Conservation (phyloP, 306 rosid genomes). For the Vigna unguiculata region DNA sequence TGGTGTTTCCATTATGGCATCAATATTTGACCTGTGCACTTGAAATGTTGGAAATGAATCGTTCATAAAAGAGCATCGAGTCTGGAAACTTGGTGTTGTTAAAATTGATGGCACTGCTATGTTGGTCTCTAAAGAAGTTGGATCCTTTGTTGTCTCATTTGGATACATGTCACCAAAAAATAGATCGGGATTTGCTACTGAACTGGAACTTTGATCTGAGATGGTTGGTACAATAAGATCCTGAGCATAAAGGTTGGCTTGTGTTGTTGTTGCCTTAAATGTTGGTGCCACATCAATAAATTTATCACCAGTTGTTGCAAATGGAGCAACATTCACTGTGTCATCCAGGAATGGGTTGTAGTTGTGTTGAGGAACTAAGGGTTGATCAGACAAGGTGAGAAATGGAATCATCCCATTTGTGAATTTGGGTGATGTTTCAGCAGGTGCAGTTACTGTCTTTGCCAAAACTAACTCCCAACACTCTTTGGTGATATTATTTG, state of each 20-base stretch:
- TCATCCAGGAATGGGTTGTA: conserved; percentile 82
- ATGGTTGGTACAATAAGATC: conserved; percentile 35
- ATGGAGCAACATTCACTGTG: conserved; percentile 11
- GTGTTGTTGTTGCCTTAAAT: conserved; percentile 24
- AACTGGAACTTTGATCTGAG: conserved; percentile 11
- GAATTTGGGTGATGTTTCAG: conserved; percentile 21
- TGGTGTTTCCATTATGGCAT: conserved; percentile 16
- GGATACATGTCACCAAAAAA: conserved; percentile 17
- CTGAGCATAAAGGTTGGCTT: conserved; percentile 14
- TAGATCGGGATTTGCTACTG: conserved; percentile 20
- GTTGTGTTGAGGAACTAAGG: conserved; percentile 41
- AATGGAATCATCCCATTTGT: conserved; percentile 43
- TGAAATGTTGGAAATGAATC: conserved; percentile 35
- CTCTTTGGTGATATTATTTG: conserved; percentile 14
- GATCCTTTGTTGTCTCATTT: conserved; percentile 4
- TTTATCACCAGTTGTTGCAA: background rate
- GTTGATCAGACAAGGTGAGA: conserved; percentile 40
- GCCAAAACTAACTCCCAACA: conserved; percentile 73
- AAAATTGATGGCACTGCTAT: conserved; percentile 22
- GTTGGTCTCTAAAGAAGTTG: conserved; percentile 13
- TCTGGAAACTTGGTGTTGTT: conserved; percentile 17
- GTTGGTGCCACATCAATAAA: conserved; percentile 29
- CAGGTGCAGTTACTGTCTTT: conserved; percentile 43
- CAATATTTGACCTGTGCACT: conserved; percentile 3
- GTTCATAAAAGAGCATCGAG: conserved; percentile 11